A percentile compares a stretch with the other conserved stretches of the same genome.
phyloP scores from a whole-genome alignment of 192 early-diverging fungal species.

The Podila epigama region DNA sequence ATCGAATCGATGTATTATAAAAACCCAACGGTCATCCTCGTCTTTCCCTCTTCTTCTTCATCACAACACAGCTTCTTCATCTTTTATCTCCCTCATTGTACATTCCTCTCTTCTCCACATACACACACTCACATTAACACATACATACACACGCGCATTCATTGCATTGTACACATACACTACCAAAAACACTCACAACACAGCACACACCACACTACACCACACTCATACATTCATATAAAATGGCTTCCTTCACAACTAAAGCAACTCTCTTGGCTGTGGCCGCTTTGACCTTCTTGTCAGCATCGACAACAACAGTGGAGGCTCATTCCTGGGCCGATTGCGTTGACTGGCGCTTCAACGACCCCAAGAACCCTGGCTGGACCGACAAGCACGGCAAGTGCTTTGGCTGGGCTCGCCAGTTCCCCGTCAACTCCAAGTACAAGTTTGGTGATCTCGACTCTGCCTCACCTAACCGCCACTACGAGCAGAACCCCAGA shows the following conservation, averaged over 20 bases:
- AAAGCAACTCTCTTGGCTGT: slow-evolving; percentile 1
- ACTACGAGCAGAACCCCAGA: slow-evolving; percentile 23
- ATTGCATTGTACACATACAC: no score
- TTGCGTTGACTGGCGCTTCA: slow-evolving; percentile 46
- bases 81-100: no score
- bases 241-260: no score
- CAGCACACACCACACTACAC: neutral
- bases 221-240: neutral
- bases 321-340: slow-evolving; percentile 44
- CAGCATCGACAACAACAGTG: neutral
- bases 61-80: no score
- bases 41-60: no score
- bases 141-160: no score
- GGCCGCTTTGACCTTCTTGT: slow-evolving; percentile 7
- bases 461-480: slow-evolving; percentile 18
- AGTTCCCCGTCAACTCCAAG: slow-evolving; percentile 20
- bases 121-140: no score
- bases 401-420: slow-evolving; percentile 33
- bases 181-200: no score
- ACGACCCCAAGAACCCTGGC: slow-evolving; percentile 29
- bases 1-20: no score
- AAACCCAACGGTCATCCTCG: no score
- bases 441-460: slow-evolving; percentile 18
- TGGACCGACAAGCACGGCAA: slow-evolving; percentile 12
- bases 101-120: no score